Evolutionary conservation across 2,329 filamentous ascomycete species (phyloP).

Genomic region (Botrytis tulipae): DNA sequence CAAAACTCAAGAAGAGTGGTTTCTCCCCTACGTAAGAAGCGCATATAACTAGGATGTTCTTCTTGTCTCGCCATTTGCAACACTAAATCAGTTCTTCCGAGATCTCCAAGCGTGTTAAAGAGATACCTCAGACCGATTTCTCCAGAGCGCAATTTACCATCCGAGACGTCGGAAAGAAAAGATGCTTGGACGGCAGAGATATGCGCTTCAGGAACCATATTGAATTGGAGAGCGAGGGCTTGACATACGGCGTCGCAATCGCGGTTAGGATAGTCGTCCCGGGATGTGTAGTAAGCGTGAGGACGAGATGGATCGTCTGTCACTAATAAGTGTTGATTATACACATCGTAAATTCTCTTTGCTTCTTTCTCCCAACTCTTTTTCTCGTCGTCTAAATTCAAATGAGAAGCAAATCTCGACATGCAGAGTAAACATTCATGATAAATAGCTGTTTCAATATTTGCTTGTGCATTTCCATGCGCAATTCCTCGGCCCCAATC

Average conservation of each 20-base stretch:
- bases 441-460: neutral
- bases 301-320: neutral
- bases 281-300: neutral
- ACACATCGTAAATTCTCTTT: neutral
- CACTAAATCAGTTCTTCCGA: neutral
- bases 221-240: neutral
- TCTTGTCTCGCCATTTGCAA: neutral
- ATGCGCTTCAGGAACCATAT: neutral
- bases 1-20: constrained; percentile 46
- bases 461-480: neutral
- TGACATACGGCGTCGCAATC: neutral
- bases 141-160: neutral
- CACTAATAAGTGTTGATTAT: neutral
- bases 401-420: neutral
- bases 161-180: neutral
- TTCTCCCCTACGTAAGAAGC: constrained; percentile 41
- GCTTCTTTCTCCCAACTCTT: neutral
- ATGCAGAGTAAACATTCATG: neutral
- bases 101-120: neutral
- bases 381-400: neutral
- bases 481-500: neutral
- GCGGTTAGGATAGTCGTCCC: neutral
- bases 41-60: constrained; percentile 5
- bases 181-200: neutral
- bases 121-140: neutral